phyloP scores from a whole-genome alignment of 2,329 filamentous ascomycete species.

The Alternaria panax region DNA sequence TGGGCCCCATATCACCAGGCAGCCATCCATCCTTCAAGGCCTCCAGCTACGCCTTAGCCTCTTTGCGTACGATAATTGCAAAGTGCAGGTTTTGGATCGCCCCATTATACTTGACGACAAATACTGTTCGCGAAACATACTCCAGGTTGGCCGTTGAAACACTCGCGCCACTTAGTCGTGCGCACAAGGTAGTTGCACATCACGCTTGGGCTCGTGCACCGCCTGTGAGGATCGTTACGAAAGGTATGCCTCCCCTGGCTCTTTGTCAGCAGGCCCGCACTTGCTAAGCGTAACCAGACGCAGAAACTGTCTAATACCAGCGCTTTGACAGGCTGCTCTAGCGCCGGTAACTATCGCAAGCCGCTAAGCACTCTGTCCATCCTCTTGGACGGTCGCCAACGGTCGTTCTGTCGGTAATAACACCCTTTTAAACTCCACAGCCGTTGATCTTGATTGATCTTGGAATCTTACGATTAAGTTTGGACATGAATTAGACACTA shows the following conservation, averaged over 20 bases:
- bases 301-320: slow-evolving; percentile 21
- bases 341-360: slow-evolving; percentile 25
- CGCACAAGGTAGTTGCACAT: not conserved
- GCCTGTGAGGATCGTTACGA: slow-evolving; percentile 2
- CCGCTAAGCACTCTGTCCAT: slow-evolving; percentile 24
- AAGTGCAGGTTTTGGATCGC: not conserved
- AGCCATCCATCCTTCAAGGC: not conserved
- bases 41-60: not conserved
- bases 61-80: not conserved
- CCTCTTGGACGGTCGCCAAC: slow-evolving; percentile 14
- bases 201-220: slow-evolving; percentile 4
- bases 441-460: slow-evolving; percentile 2
- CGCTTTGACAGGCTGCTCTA: slow-evolving; percentile 16
- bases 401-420: slow-evolving; percentile 20
- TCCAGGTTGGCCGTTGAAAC: not conserved
- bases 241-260: slow-evolving; percentile 2
- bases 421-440: slow-evolving; percentile 1
- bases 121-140: slow-evolving; percentile 1
- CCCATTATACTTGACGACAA: not conserved
- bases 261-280: not conserved
- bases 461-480: slow-evolving; percentile 7
- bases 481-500: not conserved
- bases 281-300: slow-evolving; percentile 4
- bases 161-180: slow-evolving; percentile 4
- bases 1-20: not conserved